Evolutionary conservation across 805 yeast species (phyloP).

Genomic region (Saccharomycopsis sp.): DNA sequence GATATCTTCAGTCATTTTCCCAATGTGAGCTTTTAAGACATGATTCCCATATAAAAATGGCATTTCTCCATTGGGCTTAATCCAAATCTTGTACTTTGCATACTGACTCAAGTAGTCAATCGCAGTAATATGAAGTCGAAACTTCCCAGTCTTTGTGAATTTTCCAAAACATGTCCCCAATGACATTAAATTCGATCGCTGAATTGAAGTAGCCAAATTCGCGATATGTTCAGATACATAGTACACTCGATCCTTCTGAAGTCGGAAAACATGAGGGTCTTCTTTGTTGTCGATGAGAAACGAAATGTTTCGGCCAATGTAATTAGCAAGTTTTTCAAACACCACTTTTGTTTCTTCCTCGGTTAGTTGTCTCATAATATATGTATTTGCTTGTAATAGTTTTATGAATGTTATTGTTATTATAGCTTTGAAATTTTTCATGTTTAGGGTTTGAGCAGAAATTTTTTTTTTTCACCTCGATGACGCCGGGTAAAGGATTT

Average conservation of each 20-base stretch:
- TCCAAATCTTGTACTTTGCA: slow-evolving; percentile 94
- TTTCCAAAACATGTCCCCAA: slow-evolving; percentile 92
- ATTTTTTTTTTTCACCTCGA: too few species aligned
- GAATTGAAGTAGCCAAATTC: slow-evolving; percentile 81
- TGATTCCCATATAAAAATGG: slow-evolving; percentile 96
- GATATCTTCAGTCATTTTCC: slow-evolving; percentile 93
- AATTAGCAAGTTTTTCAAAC: slow-evolving; percentile 92
- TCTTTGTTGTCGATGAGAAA: slow-evolving; percentile 73
- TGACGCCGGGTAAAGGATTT: too few species aligned
- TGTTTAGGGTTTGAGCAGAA: too few species aligned
- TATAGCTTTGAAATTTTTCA: too few species aligned
- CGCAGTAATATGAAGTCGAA: slow-evolving; percentile 91
- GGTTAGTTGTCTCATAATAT: slow-evolving; percentile 82
- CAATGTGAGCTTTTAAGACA: slow-evolving; percentile 92
- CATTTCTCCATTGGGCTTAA: slow-evolving; percentile 97
- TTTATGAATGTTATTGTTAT: too few species aligned
- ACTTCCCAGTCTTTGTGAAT: slow-evolving; percentile 95
- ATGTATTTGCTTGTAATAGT: too few species aligned
- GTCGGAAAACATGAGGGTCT: slow-evolving; percentile 88
- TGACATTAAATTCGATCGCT: slow-evolving; percentile 86
- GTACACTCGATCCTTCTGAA: slow-evolving; percentile 95
- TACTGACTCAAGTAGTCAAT: slow-evolving; percentile 73
- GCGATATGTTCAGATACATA: slow-evolving; percentile 81
- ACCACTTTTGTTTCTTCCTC: slow-evolving; percentile 96
- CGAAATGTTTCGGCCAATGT: slow-evolving; percentile 93